Percentiles rank a stretch among this genome's conserved stretches.
Evolutionary conservation across 1,139 yeast species (phyloP).

Genomic region (Magnusiomyces tetraspermus): DNA sequence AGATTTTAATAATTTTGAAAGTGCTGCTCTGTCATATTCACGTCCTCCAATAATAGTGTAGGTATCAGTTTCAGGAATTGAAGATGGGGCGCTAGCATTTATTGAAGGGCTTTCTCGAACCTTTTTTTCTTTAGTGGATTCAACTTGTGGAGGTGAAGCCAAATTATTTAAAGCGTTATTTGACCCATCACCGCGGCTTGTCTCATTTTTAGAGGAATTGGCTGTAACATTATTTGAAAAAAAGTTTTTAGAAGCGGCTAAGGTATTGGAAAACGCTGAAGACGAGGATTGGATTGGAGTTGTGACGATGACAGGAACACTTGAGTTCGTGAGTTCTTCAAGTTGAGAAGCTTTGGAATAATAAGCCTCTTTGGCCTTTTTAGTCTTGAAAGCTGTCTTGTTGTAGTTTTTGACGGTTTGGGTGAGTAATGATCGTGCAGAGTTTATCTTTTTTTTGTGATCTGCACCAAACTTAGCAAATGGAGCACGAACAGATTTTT

Average conservation of each 20-base stretch:
- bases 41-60: not conserved
- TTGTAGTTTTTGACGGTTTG: conserved; percentile 45
- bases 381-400: conserved; percentile 37
- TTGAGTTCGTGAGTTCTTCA: conserved; percentile 39
- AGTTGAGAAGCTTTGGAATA: conserved; percentile 63
- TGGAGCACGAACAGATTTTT: conserved; percentile 53
- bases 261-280: no score
- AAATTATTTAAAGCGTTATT: no score
- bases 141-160: not conserved
- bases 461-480: conserved; percentile 63
- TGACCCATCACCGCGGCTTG: no score
- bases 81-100: no score
- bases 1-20: conserved; percentile 19
- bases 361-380: conserved; percentile 52
- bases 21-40: not conserved
- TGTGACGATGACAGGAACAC: conserved; percentile 13
- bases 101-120: no score
- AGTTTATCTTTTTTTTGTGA: conserved; percentile 55
- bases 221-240: no score
- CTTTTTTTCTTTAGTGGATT: no score
- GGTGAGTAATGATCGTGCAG: conserved; percentile 44
- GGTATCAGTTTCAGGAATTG: not conserved
- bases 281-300: conserved; percentile 8
- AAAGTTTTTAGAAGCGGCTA: no score
- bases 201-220: no score